Conservation (phyloP, 805 yeast genomes). For the Saturnispora silvae region DNA sequence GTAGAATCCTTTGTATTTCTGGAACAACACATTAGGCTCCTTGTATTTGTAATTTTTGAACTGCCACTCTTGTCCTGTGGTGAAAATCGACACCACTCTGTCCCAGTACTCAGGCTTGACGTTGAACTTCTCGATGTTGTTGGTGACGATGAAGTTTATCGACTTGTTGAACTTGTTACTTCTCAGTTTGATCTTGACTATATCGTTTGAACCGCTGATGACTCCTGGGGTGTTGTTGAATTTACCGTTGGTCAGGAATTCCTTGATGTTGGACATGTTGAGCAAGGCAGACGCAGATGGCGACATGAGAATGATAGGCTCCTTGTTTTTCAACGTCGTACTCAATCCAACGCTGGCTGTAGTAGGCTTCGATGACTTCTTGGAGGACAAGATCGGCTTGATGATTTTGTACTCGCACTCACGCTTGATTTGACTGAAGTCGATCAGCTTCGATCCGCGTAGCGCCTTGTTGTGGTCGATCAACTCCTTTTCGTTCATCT, state of each 20-base stretch:
- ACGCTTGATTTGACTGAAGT: slow-evolving; percentile 56
- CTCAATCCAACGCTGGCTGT: slow-evolving; percentile 3
- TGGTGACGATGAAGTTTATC: slow-evolving; percentile 69
- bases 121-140: slow-evolving; percentile 75
- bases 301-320: slow-evolving; percentile 66
- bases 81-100: slow-evolving; percentile 87
- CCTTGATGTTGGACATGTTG: slow-evolving; percentile 53
- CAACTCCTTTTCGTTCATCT: slow-evolving; percentile 33
- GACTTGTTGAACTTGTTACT: slow-evolving; percentile 46
- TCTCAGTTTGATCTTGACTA: slow-evolving; percentile 43
- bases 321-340: slow-evolving; percentile 25
- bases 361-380: slow-evolving; percentile 1
- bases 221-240: slow-evolving; percentile 31
- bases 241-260: slow-evolving; percentile 62
- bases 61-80: slow-evolving; percentile 98
- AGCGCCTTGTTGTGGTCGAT: slow-evolving; percentile 32
- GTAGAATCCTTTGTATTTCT: slow-evolving; percentile 73
- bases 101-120: slow-evolving; percentile 97
- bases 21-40: slow-evolving; percentile 72
- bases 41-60: slow-evolving; percentile 78
- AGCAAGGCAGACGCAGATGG: slow-evolving; percentile 71
- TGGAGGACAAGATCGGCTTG: slow-evolving; percentile 9
- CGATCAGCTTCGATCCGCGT: slow-evolving; percentile 55
- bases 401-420: slow-evolving; percentile 55
- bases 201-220: slow-evolving; percentile 12